Evolutionary conservation across 2,329 filamentous ascomycete genomes (phyloP).

Genomic region (Ramularia endophylla): DNA sequence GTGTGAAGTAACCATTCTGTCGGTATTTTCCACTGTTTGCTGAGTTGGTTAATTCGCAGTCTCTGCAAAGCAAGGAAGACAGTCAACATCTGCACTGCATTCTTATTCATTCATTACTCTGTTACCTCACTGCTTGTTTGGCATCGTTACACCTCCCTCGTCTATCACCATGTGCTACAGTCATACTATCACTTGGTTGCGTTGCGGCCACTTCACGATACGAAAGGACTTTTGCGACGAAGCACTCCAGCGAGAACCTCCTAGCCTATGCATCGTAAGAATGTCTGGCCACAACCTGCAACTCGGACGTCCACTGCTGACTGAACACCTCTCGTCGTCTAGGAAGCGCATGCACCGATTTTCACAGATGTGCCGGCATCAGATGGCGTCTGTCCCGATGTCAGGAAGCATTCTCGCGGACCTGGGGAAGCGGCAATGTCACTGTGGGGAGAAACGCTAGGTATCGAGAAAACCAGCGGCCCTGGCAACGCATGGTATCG

Average conservation of each 20-base stretch:
- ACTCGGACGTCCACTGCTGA: background rate
- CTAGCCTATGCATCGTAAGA: constrained; percentile 6
- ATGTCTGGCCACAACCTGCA: too few species aligned
- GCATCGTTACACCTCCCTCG: too few species aligned
- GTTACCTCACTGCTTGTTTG: too few species aligned
- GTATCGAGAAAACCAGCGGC: constrained; percentile 12
- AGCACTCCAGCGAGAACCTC: constrained; percentile 8
- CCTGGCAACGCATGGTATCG: constrained; percentile 15
- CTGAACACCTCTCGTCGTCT: background rate
- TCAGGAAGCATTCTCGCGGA: constrained; percentile 13
- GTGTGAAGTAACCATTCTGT: too few species aligned
- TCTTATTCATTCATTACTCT: too few species aligned
- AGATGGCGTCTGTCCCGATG: constrained; percentile 15
- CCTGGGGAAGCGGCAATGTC: constrained; percentile 12
- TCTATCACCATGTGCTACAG: constrained; percentile 14
- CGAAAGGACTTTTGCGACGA: constrained; percentile 13
- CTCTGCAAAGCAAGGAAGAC: too few species aligned
- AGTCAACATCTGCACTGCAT: too few species aligned
- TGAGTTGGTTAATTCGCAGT: too few species aligned
- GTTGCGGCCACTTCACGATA: constrained; percentile 15
- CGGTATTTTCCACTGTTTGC: too few species aligned
- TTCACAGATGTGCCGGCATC: constrained; percentile 13
- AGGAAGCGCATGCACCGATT: constrained; percentile 11
- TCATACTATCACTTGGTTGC: constrained; percentile 16
- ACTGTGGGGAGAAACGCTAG: constrained; percentile 8